Evolutionary conservation across 345 rosid genomes (phyloP), one percentile per base, ranked within the genome.

Genomic region (Sonneratia alba): DNA sequence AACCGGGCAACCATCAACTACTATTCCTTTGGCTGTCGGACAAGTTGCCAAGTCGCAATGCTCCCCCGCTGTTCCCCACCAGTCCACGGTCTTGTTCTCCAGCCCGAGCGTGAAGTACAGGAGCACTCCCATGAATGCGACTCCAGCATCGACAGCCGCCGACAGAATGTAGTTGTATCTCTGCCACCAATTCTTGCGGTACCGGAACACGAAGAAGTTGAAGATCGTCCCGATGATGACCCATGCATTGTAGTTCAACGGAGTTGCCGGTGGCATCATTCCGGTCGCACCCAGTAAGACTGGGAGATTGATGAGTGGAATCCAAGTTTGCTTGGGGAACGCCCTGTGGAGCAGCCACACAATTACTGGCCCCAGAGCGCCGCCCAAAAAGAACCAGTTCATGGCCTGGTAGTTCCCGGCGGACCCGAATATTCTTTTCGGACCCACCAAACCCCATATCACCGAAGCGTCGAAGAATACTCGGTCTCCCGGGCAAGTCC

Each of bases 381-480:
- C 94, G 49, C 90, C 92, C 0, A 93, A 73, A 79, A 93, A 93
- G 76, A 93, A 93, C 98, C 94, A 89, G 68, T 93, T 93, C 88
- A 89, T 81, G 34, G 89, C 84, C 0, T 70, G 57, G 78, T 93
- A 93, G 82, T 87, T 89, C 61, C 98, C 97, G 7, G 81, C 83
- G 16, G 84, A 73, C 36, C 96, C 97, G 37, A 91, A 93, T 64
- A 87, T 93, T 47, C 92, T 74, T 72, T 77, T 93, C 4, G 98
- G 97, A 55, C 93, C 97, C 9, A 85, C 93, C 78, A 91, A 68
- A 72, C 96, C 98, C 97, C 97, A 93, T 71, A 91, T 93, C 59
- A 89, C 94, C 7, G 96, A 87, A 45, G 98, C 97, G 72, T 93
- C 96, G 53, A 91, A 91, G 90, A 93, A 91, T 71, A 93, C 94